A percentile compares a stretch with the other conserved stretches of the same genome.
Conservation (phyloP, 1,139 yeast species). For the Saccharomyces hybrid region DNA sequence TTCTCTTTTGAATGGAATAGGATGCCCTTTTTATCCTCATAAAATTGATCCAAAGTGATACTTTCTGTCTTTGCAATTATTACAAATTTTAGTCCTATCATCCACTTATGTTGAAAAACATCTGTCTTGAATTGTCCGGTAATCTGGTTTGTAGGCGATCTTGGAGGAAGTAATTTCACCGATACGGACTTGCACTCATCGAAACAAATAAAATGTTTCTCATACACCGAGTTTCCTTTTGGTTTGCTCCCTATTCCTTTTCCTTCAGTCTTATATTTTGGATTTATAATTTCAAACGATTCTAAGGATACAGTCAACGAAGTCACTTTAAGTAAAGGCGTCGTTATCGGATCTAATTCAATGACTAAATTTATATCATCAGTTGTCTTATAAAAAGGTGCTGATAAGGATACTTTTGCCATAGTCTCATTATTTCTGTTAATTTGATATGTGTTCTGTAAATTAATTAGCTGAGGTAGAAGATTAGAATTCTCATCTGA, state of each 20-base stretch:
- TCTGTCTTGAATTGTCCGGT: constrained; percentile 34
- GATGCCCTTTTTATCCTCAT: constrained; percentile 30
- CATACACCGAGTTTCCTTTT: constrained; percentile 20
- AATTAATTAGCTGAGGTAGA: constrained; percentile 25
- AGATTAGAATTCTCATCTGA: constrained; percentile 4
- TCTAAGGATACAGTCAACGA: constrained; percentile 31
- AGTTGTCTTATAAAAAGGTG: constrained; percentile 43
- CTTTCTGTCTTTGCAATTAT: constrained; percentile 15
- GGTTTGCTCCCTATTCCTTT: constrained; percentile 10
- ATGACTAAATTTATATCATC: constrained; percentile 41
- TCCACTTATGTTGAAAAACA: constrained; percentile 33
- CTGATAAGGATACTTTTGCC: constrained; percentile 31
- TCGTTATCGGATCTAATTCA: constrained; percentile 16
- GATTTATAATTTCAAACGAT: constrained; percentile 29
- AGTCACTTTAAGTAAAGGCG: constrained; percentile 17
- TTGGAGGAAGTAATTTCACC: constrained; percentile 29
- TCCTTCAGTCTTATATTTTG: constrained; percentile 15
- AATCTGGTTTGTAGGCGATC: constrained; percentile 27
- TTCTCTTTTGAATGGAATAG: constrained; percentile 28
- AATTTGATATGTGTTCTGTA: constrained; percentile 32
- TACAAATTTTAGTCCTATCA: constrained; percentile 30
- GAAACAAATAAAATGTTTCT: constrained; percentile 28
- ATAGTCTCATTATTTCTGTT: constrained; percentile 31
- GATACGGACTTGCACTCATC: constrained; percentile 23
- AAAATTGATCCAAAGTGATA: constrained; percentile 18